These are phyloP conservation scores for Mycena belliarum DNA, from an alignment of 768 basidiomycete species.

Conservation along the genomic window DNA sequence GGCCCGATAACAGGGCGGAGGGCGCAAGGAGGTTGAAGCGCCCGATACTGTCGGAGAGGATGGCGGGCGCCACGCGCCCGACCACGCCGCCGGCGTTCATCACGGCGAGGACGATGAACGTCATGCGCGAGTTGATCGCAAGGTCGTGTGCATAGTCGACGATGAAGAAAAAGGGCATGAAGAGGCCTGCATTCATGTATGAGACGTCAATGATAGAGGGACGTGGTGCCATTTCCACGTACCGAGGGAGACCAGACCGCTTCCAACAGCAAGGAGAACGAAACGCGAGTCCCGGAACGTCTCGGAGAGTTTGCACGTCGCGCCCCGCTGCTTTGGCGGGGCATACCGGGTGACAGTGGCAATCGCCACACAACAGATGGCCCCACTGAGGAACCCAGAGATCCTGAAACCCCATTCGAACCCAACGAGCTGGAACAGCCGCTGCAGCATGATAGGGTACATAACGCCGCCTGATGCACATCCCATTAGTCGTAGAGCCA, in stretches of 20 bases:
- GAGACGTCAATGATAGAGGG: background rate
- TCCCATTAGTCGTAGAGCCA: background rate
- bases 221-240: constrained; percentile 21
- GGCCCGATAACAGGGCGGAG: constrained; percentile 60
- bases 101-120: constrained; percentile 61
- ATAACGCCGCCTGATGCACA: constrained; percentile 57
- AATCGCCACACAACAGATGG: constrained; percentile 47
- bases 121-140: constrained; percentile 36
- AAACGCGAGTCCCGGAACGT: constrained; percentile 54
- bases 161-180: constrained; percentile 74
- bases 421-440: constrained; percentile 53
- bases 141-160: constrained; percentile 55
- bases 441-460: constrained; percentile 65
- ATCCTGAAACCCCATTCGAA: constrained; percentile 67
- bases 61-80: constrained; percentile 65
- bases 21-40: constrained; percentile 69
- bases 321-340: constrained; percentile 28
- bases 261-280: constrained; percentile 52
- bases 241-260: constrained; percentile 65
- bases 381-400: constrained; percentile 49
- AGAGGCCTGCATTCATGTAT: constrained; percentile 48
- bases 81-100: constrained; percentile 70
- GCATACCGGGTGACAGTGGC: constrained; percentile 45
- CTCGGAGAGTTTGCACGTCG: constrained; percentile 30
- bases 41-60: constrained; percentile 64